phyloP scores from a whole-genome alignment of 768 basidiomycete genomes.

The Rubroboletus pulcherrimus region DNA sequence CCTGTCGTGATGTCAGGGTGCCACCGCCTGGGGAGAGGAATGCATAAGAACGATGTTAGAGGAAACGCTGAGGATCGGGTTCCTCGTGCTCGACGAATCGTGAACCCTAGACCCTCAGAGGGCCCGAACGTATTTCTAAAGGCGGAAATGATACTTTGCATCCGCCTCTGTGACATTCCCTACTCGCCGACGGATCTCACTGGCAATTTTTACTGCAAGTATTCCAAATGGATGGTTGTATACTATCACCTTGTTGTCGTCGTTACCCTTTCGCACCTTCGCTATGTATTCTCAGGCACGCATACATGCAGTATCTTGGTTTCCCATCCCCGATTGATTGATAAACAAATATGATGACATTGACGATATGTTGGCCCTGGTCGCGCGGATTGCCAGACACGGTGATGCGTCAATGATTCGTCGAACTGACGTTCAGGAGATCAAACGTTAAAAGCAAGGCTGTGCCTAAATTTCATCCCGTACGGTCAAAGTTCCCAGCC shows the following conservation, averaged over 20 bases:
- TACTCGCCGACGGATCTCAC: neutral
- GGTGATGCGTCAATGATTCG: neutral
- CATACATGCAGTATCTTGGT: neutral
- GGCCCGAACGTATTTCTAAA: neutral
- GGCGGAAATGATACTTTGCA: no score
- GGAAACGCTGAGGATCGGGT: slow-evolving; percentile 15
- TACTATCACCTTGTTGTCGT: neutral
- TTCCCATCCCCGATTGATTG: neutral
- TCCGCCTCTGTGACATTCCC: neutral
- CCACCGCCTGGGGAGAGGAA: slow-evolving; percentile 21
- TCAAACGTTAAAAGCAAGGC: neutral
- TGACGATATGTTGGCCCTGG: neutral
- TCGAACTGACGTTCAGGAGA: neutral
- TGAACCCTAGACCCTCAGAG: neutral
- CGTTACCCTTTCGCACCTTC: neutral
- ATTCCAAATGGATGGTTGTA: neutral
- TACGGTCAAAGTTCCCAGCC: neutral
- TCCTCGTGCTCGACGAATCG: slow-evolving; percentile 7
- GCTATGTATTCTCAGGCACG: neutral
- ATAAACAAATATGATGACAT: neutral
- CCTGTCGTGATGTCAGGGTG: slow-evolving; percentile 4
- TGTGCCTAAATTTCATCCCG: neutral
- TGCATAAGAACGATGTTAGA: slow-evolving; percentile 12
- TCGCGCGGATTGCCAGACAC: neutral
- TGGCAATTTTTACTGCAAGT: neutral